These are phyloP conservation scores for Xylaria cubensis DNA, from an alignment of 495 filamentous ascomycete species.

Conservation along the genomic window DNA sequence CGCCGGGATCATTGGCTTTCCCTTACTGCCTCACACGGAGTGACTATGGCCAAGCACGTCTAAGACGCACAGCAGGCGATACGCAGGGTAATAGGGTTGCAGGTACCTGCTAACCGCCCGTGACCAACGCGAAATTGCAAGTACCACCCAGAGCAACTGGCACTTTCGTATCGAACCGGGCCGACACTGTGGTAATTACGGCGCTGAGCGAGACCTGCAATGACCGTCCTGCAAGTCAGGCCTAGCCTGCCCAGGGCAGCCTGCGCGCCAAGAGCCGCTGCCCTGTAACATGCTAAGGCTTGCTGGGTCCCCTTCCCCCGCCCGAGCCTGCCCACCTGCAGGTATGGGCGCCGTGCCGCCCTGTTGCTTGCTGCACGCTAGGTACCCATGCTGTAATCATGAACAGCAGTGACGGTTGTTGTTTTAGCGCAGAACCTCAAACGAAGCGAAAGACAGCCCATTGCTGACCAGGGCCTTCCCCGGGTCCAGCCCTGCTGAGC, in stretches of 20 bases:
- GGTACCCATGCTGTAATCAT: conserved; percentile 11
- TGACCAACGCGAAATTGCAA: conserved; percentile 16
- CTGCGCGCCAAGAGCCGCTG: conserved; percentile 9
- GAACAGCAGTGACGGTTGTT: conserved; percentile 14
- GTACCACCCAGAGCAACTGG: conserved; percentile 19
- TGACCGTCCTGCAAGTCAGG: conserved; percentile 18
- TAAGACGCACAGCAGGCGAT: conserved; percentile 6
- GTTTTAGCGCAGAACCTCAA: conserved; percentile 26
- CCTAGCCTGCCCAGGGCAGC: conserved; percentile 4
- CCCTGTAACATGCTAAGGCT: conserved; percentile 22
- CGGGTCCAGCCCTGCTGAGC: conserved; percentile 20
- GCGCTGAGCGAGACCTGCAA: conserved; percentile 26
- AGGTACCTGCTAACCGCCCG: conserved; percentile 24
- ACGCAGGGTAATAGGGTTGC: conserved; percentile 8
- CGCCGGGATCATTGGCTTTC: conserved; percentile 11
- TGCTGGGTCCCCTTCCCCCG: not conserved
- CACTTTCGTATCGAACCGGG: conserved; percentile 19
- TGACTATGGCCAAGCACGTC: conserved; percentile 9
- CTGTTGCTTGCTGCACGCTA: conserved; percentile 11
- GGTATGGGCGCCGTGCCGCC: conserved; percentile 3
- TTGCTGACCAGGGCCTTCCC: not conserved
- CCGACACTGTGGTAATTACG: conserved; percentile 27
- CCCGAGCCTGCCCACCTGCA: not conserved
- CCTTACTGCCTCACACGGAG: conserved; percentile 23
- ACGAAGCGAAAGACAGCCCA: conserved; percentile 17